Base-by-base conservation (phyloP, 805 yeast species). In the Dipodascus albidus region DNA sequence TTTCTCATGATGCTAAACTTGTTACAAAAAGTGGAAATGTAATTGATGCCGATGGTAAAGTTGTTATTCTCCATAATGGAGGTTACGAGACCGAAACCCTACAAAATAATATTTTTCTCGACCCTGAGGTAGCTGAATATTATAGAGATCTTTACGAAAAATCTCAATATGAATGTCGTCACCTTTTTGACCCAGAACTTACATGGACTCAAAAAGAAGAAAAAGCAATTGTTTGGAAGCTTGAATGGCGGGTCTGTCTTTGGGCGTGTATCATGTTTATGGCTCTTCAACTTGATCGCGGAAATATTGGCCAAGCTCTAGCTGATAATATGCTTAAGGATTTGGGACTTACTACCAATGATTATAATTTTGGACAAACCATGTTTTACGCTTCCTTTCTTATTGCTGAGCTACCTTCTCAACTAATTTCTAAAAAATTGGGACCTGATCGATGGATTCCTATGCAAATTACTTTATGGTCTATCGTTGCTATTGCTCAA, bases 381-480 rank as follows among this genome's bases (percentile, higher is more conserved):
- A 70, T 83, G 44, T 78, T 77, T 59, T 70, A 74, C 52, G 70
- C 78, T 2, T 71, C 78, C 44, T 83, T 83, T 61, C 66, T 83
- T 52, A 62, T 70, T 17, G 78, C 84, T 15, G 88, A 83, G 63
- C 67, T 83, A 8, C 89, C 88, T 0, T 81, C 87, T 2, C 87
- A 83, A 62, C 69, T 83, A 58, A 67, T 83, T 48, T 78, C 85
- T 14, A 82, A 83, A 62, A 74, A 72, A 49, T 54, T 83, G 21
- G 89, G 89, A 9, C 79, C 85, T 2, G 87, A 81, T 59, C 59
- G 74, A 47, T 81, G 84, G 77, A 76, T 82, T 57, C 87, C 87
- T 3, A 68, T 73, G 41, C 85, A 82, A 62, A 73, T 82, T 64
- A 59, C 69, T 21, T 55, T 73, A 1, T 82, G 87, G 87, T 74